These are phyloP conservation scores for Comarum palustre DNA, from an alignment of 306 rosid genomes.

Conservation along the genomic window DNA sequence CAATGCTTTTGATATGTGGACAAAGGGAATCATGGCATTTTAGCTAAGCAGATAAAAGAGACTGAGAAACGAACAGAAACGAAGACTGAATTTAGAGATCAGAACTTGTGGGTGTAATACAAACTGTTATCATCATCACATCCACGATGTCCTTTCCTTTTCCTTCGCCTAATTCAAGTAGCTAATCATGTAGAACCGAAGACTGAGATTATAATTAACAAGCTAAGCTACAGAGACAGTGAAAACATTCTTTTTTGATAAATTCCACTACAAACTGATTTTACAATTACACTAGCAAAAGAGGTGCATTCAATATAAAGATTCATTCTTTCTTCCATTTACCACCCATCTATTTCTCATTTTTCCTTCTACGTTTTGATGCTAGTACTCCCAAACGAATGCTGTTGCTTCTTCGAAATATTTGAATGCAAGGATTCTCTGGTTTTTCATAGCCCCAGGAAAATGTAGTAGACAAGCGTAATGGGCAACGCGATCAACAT, in stretches of 20 bases:
- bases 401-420: slow-evolving; percentile 20
- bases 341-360: slow-evolving; percentile 14
- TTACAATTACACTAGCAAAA: slow-evolving; percentile 51
- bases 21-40: slow-evolving; percentile 14
- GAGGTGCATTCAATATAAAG: slow-evolving; percentile 28
- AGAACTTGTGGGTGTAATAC: slow-evolving; percentile 1
- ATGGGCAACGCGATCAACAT: slow-evolving; percentile 90
- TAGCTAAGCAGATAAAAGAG: background rate
- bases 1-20: background rate
- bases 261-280: slow-evolving; percentile 64
- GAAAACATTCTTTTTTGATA: slow-evolving; percentile 27
- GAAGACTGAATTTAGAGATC: slow-evolving; percentile 9
- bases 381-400: slow-evolving; percentile 7
- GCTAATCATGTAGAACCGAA: slow-evolving; percentile 7
- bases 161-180: background rate
- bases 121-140: slow-evolving; percentile 14
- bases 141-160: slow-evolving; percentile 3
- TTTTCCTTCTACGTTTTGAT: slow-evolving; percentile 20
- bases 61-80: background rate
- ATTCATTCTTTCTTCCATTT: slow-evolving; percentile 30
- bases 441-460: slow-evolving; percentile 64
- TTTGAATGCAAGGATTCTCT: slow-evolving; percentile 13
- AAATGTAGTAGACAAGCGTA: slow-evolving; percentile 82
- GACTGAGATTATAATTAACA: slow-evolving; percentile 12
- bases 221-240: slow-evolving; percentile 19